Evolutionary conservation across 108 stramenopile genomes (phyloP).

Genomic region (Cafeteria roenbergensis): DNA sequence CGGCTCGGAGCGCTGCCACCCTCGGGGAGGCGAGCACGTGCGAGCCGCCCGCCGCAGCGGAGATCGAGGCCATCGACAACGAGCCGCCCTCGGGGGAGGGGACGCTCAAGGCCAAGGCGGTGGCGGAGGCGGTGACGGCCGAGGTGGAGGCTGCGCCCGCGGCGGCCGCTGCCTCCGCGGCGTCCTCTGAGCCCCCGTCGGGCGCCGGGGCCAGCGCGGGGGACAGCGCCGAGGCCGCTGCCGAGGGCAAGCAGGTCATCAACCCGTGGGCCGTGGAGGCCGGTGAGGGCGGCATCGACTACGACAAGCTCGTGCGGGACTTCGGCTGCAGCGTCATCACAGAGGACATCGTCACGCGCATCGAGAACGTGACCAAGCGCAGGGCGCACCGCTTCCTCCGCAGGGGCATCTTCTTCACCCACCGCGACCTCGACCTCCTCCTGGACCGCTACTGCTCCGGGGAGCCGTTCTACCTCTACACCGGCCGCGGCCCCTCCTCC

Average conservation of each 20-base stretch:
- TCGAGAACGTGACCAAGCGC: constrained; percentile 58
- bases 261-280: constrained; percentile 49
- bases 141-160: not conserved
- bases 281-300: constrained; percentile 56
- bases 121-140: not conserved
- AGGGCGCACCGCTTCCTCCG: constrained; percentile 76
- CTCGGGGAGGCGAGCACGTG: no score
- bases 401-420: constrained; percentile 90
- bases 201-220: not conserved
- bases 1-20: no score
- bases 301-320: constrained; percentile 73
- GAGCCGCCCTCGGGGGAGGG: not conserved
- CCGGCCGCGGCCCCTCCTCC: constrained; percentile 88
- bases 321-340: constrained; percentile 76
- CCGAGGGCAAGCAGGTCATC: constrained; percentile 16
- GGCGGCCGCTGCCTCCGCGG: not conserved
- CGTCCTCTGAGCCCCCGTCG: not conserved
- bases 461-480: constrained; percentile 84
- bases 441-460: constrained; percentile 50
- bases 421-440: constrained; percentile 78
- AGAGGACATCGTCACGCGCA: constrained; percentile 56
- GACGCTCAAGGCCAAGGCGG: not conserved
- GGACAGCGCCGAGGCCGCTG: not conserved
- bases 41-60: no score
- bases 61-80: not conserved